Conservation (phyloP, 164 flowering plant genomes). For the Magnolia kwangsiensis region DNA sequence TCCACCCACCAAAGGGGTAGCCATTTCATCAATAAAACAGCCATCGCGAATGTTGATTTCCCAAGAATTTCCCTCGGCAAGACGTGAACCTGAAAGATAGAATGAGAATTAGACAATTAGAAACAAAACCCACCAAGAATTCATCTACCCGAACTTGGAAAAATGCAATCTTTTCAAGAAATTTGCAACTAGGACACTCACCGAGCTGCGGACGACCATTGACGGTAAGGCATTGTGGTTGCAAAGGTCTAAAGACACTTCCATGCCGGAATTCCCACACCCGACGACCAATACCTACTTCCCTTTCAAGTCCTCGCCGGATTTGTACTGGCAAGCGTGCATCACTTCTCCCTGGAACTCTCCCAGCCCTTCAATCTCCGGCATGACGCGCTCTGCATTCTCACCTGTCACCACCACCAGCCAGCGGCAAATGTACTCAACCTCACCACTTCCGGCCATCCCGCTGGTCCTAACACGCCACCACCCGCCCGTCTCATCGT, state of each 20-base stretch:
- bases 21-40: conserved; percentile 54
- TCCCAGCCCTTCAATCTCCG: conserved; percentile 51
- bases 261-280: conserved; percentile 91
- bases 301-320: conserved; percentile 49
- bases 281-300: conserved; percentile 69
- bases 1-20: conserved; percentile 64
- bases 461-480: conserved; percentile 59
- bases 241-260: conserved; percentile 68
- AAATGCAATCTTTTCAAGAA: not conserved
- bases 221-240: conserved; percentile 62
- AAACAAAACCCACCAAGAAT: too few species aligned
- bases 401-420: conserved; percentile 87
- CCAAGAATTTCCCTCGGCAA: conserved; percentile 73
- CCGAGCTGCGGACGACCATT: conserved; percentile 70
- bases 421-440: conserved; percentile 69
- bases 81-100: conserved; percentile 63
- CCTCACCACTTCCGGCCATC: conserved; percentile 17
- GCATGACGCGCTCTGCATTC: conserved; percentile 65
- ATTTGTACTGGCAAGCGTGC: conserved; percentile 60
- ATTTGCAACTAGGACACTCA: conserved; percentile 22
- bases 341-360: conserved; percentile 49
- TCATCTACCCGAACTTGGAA: not conserved
- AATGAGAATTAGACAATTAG: not conserved
- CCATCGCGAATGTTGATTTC: conserved; percentile 60
- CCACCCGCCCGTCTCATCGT: conserved; percentile 56